These are phyloP conservation scores for Tetragonia tetragonoides DNA, from an alignment of 148 eudicot genomes.

Conservation along the genomic window DNA sequence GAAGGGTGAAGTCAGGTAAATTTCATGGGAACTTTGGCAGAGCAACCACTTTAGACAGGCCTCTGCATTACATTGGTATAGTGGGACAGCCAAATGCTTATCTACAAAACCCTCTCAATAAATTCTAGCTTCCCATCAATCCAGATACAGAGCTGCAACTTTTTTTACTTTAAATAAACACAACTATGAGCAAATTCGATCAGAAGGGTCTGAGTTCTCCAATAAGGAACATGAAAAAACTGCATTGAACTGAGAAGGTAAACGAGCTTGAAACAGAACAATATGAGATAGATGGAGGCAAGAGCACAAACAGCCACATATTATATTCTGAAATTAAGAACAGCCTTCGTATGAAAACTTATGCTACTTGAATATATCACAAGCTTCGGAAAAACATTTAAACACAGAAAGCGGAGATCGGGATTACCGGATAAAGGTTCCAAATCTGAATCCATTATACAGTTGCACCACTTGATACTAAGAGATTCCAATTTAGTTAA, in stretches of 20 bases:
- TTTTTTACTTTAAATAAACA: not conserved
- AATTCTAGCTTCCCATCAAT: not conserved
- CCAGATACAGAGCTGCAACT: not conserved
- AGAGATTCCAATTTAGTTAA: constrained; percentile 55
- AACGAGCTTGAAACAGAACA: not conserved
- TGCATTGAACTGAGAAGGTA: not conserved
- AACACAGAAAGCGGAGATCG: constrained; percentile 23
- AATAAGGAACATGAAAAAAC: not conserved
- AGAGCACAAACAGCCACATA: not conserved
- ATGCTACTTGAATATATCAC: not conserved
- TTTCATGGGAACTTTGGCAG: too few species aligned
- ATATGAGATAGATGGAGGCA: not conserved
- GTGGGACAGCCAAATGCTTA: not conserved
- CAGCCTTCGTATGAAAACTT: not conserved
- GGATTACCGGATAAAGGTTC: constrained; percentile 56
- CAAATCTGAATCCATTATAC: constrained; percentile 68
- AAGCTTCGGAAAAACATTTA: not conserved
- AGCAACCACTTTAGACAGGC: too few species aligned
- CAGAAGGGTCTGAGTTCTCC: not conserved
- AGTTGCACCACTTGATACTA: constrained; percentile 63
- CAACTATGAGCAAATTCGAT: not conserved
- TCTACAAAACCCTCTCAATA: too few species aligned
- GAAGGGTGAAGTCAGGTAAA: not conserved
- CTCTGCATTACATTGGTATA: too few species aligned
- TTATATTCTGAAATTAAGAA: too few species aligned